Evolutionary conservation across 768 basidiomycete genomes (phyloP).

Genomic region (Tulasnella sp.): DNA sequence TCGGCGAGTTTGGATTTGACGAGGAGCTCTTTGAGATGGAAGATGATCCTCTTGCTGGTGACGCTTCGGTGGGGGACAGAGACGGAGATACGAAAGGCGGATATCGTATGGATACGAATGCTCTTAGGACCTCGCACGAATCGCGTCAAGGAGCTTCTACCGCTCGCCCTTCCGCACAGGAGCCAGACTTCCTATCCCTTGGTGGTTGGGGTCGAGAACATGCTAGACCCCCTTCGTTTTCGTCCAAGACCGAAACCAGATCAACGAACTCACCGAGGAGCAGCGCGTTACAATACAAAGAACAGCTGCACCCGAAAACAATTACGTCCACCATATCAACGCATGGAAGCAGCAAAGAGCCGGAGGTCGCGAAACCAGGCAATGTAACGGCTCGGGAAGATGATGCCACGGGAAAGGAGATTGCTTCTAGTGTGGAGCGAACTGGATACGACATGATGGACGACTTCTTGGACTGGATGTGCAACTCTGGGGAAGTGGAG

Average conservation of each 20-base stretch:
- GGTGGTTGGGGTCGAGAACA: background rate
- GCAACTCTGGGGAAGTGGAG: conserved; percentile 20
- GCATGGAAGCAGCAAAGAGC: background rate
- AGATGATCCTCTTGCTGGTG: conserved; percentile 4
- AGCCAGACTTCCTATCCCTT: background rate
- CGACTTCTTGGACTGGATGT: conserved; percentile 22
- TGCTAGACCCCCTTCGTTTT: background rate
- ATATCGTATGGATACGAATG: background rate
- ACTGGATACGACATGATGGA: conserved; percentile 1
- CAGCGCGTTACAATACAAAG: background rate
- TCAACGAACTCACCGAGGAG: background rate
- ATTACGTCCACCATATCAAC: background rate
- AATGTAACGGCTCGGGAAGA: background rate
- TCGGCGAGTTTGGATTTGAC: conserved; percentile 8
- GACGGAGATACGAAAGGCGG: background rate
- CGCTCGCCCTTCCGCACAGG: background rate
- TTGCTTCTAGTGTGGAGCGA: background rate
- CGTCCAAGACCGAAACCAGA: background rate
- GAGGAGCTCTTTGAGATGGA: conserved; percentile 12
- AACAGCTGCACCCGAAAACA: background rate
- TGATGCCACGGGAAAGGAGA: background rate
- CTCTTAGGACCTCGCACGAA: background rate
- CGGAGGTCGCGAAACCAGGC: background rate
- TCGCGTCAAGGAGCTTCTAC: background rate
- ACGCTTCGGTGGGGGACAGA: background rate